A percentile compares a stretch with the other conserved stretches of the same genome.
These are phyloP conservation scores for Phytophthora colocasiae DNA, from an alignment of 352 stramenopile genomes.

Conservation along the genomic window DNA sequence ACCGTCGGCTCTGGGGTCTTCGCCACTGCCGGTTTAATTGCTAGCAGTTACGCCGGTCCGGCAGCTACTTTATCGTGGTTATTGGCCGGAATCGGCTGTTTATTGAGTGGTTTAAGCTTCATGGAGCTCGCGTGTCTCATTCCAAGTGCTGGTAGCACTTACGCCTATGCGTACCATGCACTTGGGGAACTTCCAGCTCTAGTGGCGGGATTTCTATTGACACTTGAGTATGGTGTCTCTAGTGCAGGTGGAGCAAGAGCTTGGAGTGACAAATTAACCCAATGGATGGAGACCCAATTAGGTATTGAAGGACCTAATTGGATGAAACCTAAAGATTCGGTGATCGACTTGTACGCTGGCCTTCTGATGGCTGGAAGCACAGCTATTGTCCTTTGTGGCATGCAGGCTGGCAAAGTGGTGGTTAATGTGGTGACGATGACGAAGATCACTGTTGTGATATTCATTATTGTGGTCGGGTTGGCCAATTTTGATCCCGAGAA, in stretches of 20 bases:
- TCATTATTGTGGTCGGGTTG: constrained; percentile 93
- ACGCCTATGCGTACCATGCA: constrained; percentile 94
- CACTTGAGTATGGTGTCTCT: constrained; percentile 94
- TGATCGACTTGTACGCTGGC: constrained; percentile 74
- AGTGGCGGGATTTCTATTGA: constrained; percentile 89
- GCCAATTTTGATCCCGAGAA: constrained; percentile 84
- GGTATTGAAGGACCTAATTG: constrained; percentile 50
- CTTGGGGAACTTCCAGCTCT: constrained; percentile 94
- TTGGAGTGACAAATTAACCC: constrained; percentile 95
- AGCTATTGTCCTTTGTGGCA: constrained; percentile 77
- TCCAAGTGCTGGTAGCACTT: constrained; percentile 91
- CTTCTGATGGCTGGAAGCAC: constrained; percentile 80
- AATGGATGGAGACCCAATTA: constrained; percentile 76
- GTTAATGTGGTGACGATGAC: constrained; percentile 93
- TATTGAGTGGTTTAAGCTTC: constrained; percentile 89
- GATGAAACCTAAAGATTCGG: constrained; percentile 75
- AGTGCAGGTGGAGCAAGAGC: constrained; percentile 90
- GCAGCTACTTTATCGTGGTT: constrained; percentile 87
- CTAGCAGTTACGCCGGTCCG: constrained; percentile 72
- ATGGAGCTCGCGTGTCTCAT: constrained; percentile 92
- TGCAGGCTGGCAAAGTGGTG: constrained; percentile 89
- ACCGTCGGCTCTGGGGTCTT: constrained; percentile 96
- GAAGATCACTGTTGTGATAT: constrained; percentile 91
- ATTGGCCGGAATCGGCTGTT: constrained; percentile 81
- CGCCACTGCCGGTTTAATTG: constrained; percentile 79